Percentiles rank a stretch among this genome's conserved stretches.
phyloP scores from a whole-genome alignment of 1,284 basidiomycete species.

The Pseudozyma hubeiensis region DNA sequence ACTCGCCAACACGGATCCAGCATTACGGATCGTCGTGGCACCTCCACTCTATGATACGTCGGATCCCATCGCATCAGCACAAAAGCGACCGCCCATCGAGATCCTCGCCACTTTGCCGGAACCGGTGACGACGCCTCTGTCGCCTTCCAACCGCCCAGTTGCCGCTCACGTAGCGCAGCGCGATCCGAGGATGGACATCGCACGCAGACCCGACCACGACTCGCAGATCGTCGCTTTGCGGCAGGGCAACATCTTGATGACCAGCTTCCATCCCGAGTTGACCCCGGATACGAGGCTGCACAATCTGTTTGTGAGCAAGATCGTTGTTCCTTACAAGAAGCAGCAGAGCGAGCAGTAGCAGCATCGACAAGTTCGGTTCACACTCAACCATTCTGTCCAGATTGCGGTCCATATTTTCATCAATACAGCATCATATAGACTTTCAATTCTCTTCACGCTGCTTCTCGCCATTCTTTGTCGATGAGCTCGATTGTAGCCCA shows the following conservation, averaged over 20 bases:
- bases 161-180: slow-evolving; percentile 18
- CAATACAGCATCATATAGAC: not conserved
- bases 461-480: too few relatives aligned
- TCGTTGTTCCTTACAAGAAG: slow-evolving; percentile 34
- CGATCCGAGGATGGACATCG: slow-evolving; percentile 28
- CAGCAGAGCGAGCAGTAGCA: not conserved
- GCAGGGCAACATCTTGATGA: slow-evolving; percentile 85
- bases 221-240: slow-evolving; percentile 84
- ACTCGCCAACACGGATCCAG: slow-evolving; percentile 15
- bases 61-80: slow-evolving; percentile 26
- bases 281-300: slow-evolving; percentile 89
- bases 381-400: too few relatives aligned
- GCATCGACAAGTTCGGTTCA: too few relatives aligned
- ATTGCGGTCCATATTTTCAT: too few relatives aligned
- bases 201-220: slow-evolving; percentile 61
- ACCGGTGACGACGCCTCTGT: slow-evolving; percentile 70
- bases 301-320: slow-evolving; percentile 78
- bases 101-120: slow-evolving; percentile 81
- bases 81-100: slow-evolving; percentile 66
- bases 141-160: slow-evolving; percentile 27
- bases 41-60: slow-evolving; percentile 47
- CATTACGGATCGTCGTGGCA: slow-evolving; percentile 46
- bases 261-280: slow-evolving; percentile 94
- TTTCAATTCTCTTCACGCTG: too few relatives aligned
- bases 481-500: too few relatives aligned